Evolutionary conservation across 164 flowering plant species (phyloP).

Genomic region (Cinnamomum chago): DNA sequence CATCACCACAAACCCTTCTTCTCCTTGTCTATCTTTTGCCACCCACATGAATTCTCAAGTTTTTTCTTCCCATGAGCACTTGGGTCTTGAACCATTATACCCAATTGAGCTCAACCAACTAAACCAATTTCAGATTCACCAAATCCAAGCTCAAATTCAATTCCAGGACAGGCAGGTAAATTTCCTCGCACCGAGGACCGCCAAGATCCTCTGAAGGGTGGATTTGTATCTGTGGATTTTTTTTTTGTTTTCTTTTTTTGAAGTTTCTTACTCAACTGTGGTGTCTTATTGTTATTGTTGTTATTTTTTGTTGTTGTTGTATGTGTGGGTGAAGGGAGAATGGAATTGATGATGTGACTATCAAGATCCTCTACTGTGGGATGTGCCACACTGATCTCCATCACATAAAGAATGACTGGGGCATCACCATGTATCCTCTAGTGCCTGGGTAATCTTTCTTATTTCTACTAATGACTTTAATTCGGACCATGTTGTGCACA

Average conservation of each 20-base stretch:
- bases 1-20: slow-evolving; percentile 6
- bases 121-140: slow-evolving; percentile 52
- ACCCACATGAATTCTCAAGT: slow-evolving; percentile 19
- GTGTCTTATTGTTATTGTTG: no score
- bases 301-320: not conserved
- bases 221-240: not conserved
- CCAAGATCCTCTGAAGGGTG: no score
- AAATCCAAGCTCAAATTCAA: slow-evolving; percentile 54
- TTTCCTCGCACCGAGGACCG: slow-evolving; percentile 36
- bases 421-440: slow-evolving; percentile 67
- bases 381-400: slow-evolving; percentile 82
- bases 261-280: not conserved
- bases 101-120: slow-evolving; percentile 48
- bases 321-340: slow-evolving; percentile 35
- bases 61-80: slow-evolving; percentile 23
- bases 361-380: slow-evolving; percentile 66
- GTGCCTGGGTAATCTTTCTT: slow-evolving; percentile 65
- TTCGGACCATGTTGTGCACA: no score
- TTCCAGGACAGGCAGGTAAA: slow-evolving; percentile 24
- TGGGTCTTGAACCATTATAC: slow-evolving; percentile 27
- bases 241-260: not conserved
- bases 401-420: slow-evolving; percentile 59
- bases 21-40: slow-evolving; percentile 23
- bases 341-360: slow-evolving; percentile 59
- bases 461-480: no score